Base-by-base conservation (phyloP, 2,329 filamentous ascomycete species). In the Alternaria burnsii region DNA sequence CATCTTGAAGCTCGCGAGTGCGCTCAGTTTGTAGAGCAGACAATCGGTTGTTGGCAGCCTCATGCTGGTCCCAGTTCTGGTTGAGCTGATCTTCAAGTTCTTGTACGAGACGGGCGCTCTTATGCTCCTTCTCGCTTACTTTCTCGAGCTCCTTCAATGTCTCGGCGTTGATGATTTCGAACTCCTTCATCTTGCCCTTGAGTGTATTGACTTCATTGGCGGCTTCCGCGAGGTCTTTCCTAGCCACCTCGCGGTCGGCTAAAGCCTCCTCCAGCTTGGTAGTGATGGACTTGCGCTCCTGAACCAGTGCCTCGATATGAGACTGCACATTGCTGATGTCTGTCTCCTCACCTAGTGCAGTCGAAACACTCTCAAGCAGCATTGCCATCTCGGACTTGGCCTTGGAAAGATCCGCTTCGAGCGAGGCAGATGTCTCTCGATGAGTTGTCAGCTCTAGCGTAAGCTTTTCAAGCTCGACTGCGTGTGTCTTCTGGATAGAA, bases 11-110 rank as follows among this genome's bases (percentile, higher is more conserved):
- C 61, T 83, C 79, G 14, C 77, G 71, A 38, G 78, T 79, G 26
- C 78, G 76, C 71, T 84, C 83, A 3, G 76, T 78, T 61, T 84
- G 82, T 55, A 84, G 77, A 61, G 91, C 89, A 53, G 94, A 97
- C 54, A 98, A 82, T 55, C 94, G 89, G 81, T 97, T 97, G 78
- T 88, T 93, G 12, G 90, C 89, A 61, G 88, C 84, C 74, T 97
- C 92, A 61, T 94, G 93, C 76, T 97, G 92, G 74, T 99, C 95
- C 79, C 93, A 99, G 81, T 95, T 97, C 76, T 87, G 92, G 75
- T 94, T 94, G 55, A 99, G 88, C 79, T 99, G 95, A 71, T 98
- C 94, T 79, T 99, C 95, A 5, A 99, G 88, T 80, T 99, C 94
- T 77, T 98, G 93, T 9, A 99, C 92, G 12, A 99, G 84, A 22